These are phyloP conservation scores for Nepenthes mirabilis DNA, from an alignment of 148 eudicot species.

Conservation along the genomic window DNA sequence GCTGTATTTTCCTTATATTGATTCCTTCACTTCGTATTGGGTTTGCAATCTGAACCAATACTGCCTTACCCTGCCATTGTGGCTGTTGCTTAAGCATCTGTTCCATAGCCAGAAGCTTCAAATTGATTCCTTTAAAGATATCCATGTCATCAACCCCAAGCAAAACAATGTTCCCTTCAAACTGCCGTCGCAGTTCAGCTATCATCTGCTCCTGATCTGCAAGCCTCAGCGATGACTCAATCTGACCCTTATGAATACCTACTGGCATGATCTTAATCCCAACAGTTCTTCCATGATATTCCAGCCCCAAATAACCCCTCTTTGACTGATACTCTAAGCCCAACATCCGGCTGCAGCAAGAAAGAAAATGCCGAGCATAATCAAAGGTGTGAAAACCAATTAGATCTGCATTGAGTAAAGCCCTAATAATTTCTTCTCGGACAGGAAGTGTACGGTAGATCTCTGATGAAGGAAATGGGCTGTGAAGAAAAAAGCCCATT, in stretches of 20 bases:
- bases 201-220: slow-evolving; percentile 20
- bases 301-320: slow-evolving; percentile 30
- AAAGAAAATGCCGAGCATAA: slow-evolving; percentile 37
- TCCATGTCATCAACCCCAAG: slow-evolving; percentile 33
- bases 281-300: slow-evolving; percentile 36
- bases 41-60: slow-evolving; percentile 25
- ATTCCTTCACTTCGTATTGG: slow-evolving; percentile 17
- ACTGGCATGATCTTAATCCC: slow-evolving; percentile 41
- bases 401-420: slow-evolving; percentile 32
- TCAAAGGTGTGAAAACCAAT: slow-evolving; percentile 41
- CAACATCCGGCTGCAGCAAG: slow-evolving; percentile 39
- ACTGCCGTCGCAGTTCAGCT: slow-evolving; percentile 14
- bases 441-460: slow-evolving; percentile 34
- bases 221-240: slow-evolving; percentile 18
- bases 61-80: slow-evolving; percentile 26
- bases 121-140: slow-evolving; percentile 27
- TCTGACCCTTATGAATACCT: slow-evolving; percentile 28
- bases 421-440: slow-evolving; percentile 28
- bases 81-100: slow-evolving; percentile 22
- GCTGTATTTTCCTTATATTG: slow-evolving; percentile 10
- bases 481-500: slow-evolving; percentile 42
- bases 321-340: slow-evolving; percentile 36
- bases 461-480: slow-evolving; percentile 33
- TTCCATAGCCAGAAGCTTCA: slow-evolving; percentile 32
- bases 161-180: slow-evolving; percentile 25